These are phyloP conservation scores for Hypomyces rosellus DNA, from an alignment of 2,329 filamentous ascomycete species.

Conservation along the genomic window DNA sequence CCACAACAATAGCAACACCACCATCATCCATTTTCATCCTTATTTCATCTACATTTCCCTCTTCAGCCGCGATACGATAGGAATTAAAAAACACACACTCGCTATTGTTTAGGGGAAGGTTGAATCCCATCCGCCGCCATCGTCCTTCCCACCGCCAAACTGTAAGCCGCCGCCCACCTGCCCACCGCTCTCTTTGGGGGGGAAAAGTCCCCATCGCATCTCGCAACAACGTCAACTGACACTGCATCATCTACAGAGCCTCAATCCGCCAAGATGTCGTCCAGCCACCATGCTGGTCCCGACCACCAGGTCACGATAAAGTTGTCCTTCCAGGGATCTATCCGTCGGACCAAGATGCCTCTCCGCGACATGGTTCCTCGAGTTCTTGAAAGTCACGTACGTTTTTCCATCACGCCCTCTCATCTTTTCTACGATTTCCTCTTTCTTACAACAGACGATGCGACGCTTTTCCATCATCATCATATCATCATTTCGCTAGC, in stretches of 20 bases:
- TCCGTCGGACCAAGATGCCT: conserved; percentile 81
- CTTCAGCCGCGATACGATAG: too few species aligned
- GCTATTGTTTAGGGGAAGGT: too few species aligned
- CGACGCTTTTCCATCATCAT: background rate
- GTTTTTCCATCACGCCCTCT: conserved; percentile 28
- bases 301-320: conserved; percentile 67
- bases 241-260: background rate
- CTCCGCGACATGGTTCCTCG: conserved; percentile 73
- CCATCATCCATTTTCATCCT: too few species aligned
- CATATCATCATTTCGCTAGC: background rate
- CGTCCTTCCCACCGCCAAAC: background rate
- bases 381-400: conserved; percentile 77
- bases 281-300: conserved; percentile 11
- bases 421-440: background rate
- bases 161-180: conserved; percentile 2
- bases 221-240: background rate
- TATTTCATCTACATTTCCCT: too few species aligned
- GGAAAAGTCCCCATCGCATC: background rate
- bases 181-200: conserved; percentile 4
- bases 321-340: conserved; percentile 67
- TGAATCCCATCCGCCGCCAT: background rate
- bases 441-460: background rate
- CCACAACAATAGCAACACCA: background rate
- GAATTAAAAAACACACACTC: too few species aligned
- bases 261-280: conserved; percentile 10